Conservation (phyloP, 2,329 filamentous ascomycete genomes). For the Colletotrichum caudatum region DNA sequence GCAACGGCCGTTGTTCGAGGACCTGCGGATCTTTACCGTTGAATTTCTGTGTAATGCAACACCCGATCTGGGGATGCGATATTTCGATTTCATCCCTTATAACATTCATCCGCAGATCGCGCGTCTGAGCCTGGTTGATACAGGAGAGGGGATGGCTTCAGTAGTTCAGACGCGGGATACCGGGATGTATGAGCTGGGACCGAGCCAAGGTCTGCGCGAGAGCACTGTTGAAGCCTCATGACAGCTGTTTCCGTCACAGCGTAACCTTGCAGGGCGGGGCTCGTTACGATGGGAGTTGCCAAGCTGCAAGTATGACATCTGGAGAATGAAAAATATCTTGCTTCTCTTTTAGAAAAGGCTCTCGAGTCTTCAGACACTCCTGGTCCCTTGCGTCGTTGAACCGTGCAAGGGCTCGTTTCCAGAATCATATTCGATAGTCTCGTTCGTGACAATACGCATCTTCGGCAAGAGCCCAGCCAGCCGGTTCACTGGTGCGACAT, state of each 20-base stretch:
- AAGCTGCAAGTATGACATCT: slow-evolving; percentile 17
- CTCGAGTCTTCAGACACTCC: neutral
- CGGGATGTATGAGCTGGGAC: neutral
- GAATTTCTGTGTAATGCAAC: neutral
- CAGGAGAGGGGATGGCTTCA: neutral
- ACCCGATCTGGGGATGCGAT: neutral
- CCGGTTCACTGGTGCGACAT: slow-evolving; percentile 7
- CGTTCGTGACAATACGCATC: neutral
- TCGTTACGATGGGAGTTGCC: slow-evolving; percentile 21
- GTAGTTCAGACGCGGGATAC: slow-evolving; percentile 5
- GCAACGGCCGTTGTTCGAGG: neutral
- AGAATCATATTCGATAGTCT: neutral
- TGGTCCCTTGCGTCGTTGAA: neutral
- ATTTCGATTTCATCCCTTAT: neutral
- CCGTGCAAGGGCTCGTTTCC: neutral
- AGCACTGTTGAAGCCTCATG: neutral
- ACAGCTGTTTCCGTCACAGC: slow-evolving; percentile 19
- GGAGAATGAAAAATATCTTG: slow-evolving; percentile 9
- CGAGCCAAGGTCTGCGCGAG: neutral
- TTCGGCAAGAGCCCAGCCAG: neutral
- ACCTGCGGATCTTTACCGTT: neutral
- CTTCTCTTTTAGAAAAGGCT: slow-evolving; percentile 4
- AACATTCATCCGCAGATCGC: neutral
- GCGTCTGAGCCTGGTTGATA: neutral
- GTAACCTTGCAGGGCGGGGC: slow-evolving; percentile 5